Conservation (phyloP, 495 filamentous ascomycete genomes). For the Baudoinia panamericana region DNA sequence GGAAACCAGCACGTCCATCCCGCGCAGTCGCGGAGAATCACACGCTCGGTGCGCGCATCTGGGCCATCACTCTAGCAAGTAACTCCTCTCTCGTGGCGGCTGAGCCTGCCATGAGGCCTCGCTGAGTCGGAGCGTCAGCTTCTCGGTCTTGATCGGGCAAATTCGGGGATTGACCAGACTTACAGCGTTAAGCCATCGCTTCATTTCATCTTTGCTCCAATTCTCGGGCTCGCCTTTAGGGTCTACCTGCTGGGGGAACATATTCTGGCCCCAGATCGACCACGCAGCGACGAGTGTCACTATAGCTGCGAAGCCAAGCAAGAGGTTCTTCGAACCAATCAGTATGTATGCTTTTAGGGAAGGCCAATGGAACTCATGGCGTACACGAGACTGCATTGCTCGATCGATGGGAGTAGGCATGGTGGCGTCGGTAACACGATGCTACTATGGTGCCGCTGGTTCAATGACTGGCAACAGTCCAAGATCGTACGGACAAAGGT, state of each 20-base stretch:
- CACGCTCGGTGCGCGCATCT: constrained; percentile 44
- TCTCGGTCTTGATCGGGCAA: background rate
- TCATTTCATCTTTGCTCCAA: constrained; percentile 20
- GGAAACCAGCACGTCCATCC: no score
- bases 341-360: background rate
- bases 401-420: constrained; percentile 23
- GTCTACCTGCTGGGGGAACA: constrained; percentile 19
- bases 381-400: constrained; percentile 17
- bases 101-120: constrained; percentile 24
- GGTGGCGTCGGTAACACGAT: background rate
- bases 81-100: constrained; percentile 61
- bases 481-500: no score
- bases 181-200: constrained; percentile 18
- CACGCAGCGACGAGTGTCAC: constrained; percentile 22
- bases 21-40: no score
- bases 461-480: no score
- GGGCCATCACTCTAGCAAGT: constrained; percentile 65
- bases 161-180: no score
- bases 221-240: constrained; percentile 20
- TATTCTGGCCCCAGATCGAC: constrained; percentile 21
- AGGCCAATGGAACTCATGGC: background rate
- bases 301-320: constrained; percentile 23
- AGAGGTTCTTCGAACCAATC: constrained; percentile 13
- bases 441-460: no score
- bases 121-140: constrained; percentile 2